Evolutionary conservation across 371 early-diverging fungal species (phyloP), one percentile per base, ranked within the genome.

Genomic region (Apophysomyces elegans): DNA sequence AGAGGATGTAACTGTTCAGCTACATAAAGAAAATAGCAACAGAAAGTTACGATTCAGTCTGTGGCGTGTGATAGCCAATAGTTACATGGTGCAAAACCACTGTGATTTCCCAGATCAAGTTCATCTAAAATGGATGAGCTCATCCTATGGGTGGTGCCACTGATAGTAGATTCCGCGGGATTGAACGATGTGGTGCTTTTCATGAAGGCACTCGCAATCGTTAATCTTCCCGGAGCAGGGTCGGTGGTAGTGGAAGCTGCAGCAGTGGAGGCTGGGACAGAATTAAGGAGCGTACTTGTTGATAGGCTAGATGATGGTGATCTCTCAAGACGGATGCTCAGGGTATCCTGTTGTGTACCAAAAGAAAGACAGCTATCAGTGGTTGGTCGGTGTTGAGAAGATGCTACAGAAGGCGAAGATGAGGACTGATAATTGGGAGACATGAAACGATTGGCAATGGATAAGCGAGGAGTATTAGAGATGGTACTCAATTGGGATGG

Each of bases 361-460:
- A 50, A 50, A 5, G 54, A 50, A 21, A 50, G 54, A 50, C 54
- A 50, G 21, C 54, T 50, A 18, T 50, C 54, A 9, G 54, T 50
- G 0, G 54, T 50, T 18, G 54, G 9, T 39, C 26, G 18, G 8
- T 37, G 35, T 59, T 38, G 46, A 18, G 47, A 38, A 18, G 60
- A 32, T 37, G 70, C 45, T 26, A 46, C 54, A 7, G 66, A 46
- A 54, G 63, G 43, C 8, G 57, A 39, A 18, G 21, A 12, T 37
- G 62, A 36, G 16, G 32, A 37, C 32, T 14, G 13, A 44, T 63
- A 63, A 47, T 41, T 64, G 14, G 63, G 59, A 13, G 58, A 63
- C 77, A 77, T 77, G 47, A 80, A 80, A n/a, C 71, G 64, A 44
- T 80, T 77, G 7, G 80, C 79, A 66, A 79, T 79, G 8, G 79